Evolutionary conservation across 176 grass and related monocot species (phyloP), one percentile per base, ranked within the genome.

Genomic region (Oryza meridionalis): DNA sequence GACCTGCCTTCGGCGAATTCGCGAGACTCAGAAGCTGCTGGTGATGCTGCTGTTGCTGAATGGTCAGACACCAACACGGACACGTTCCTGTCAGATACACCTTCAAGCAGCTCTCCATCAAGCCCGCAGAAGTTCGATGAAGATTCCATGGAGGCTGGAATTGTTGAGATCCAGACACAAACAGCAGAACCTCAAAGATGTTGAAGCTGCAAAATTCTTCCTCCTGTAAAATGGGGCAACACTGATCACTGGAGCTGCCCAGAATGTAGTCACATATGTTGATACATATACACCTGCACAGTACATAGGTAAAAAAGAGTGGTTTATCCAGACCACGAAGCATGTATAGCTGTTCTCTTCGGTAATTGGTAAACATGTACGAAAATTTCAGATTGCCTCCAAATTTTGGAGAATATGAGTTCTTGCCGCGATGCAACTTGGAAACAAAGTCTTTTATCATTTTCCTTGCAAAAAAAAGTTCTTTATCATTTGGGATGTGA

Each of bases 21-120:
- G 4, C 35, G 0, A 61, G 75, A 78, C 22, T 58, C 75, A 69
- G 80, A 87, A 84, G 31, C 40, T 87, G 80, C 24, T 9, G 14
- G 14, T 51, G 86, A 65, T 26, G 75, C 69, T 9, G 68, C 37
- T 0, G 25, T 17, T 3, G 68, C 47, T 6, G 80, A 87, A 80
- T 83, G 69, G 84, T 90, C 84, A 55, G 84, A 90, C 64, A 79
- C 15, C 74, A 90, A 90, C 69, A 83, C 84, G 10, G 84, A 90
- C 65, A 80, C 70, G 53, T 89, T 77, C 44, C 42, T 85, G 16
- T 86, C 84, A 25, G 84, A 82, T 64, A 19, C 80, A 44, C 75
- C 75, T 59, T 87, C 88, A 31, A 84, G 88, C 80, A 87, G 69
- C 17, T 7, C 70, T 11, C 80, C 69, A 6, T 87, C 84, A 64